Base-by-base conservation (phyloP, 306 rosid species). In the Amphicarpaea edgeworthii region DNA sequence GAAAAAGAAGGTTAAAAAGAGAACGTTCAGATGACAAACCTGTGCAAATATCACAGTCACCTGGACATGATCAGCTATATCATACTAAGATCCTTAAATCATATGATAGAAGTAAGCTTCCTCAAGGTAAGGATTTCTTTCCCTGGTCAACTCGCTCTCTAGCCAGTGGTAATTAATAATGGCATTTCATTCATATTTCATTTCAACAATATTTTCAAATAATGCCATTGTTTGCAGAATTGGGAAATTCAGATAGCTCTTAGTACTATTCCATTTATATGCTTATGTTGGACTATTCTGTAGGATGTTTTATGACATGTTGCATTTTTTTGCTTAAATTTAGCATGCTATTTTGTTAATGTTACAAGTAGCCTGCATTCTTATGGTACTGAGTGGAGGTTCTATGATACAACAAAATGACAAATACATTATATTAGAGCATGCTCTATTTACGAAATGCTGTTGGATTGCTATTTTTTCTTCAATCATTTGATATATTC, bases 11-110 rank as follows among this genome's bases (percentile, higher is more conserved):
- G 71, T 62, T 95, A 83, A 92, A 90, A 83, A 86, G 93, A 80
- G 97, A 90, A 19, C 93, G 92, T 16, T 47, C 93, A 10, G 90
- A 90, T 85, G 97, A 95, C 47, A 87, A 78, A 81, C 88, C 93
- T 42, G 70, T 75, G 71, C 88, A 83, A 81, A 81, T 73, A 68
- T 83, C 92, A 77, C 96, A 87, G 21, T 87, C 87, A 30, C 70
- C 83, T 76, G 82, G 85, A 43, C 79, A 83, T 84, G 97, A 95
- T 78, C 88, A 81, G 55, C 70, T 67, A 16, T 87, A 68, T 80
- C 92, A 87, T 42, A 47, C 88, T 23, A 95, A 89, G 75, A 58
- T 47, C 72, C 83, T 65, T 5, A 92, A 90, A 76, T 11, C 84
- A 68, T 83, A 89, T 77, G 99, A 92, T 77, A 89, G 68, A 71